Evolutionary conservation across 306 rosid genomes (phyloP), one percentile per base, ranked within the genome.

Genomic region (Lathyrus sativus): DNA sequence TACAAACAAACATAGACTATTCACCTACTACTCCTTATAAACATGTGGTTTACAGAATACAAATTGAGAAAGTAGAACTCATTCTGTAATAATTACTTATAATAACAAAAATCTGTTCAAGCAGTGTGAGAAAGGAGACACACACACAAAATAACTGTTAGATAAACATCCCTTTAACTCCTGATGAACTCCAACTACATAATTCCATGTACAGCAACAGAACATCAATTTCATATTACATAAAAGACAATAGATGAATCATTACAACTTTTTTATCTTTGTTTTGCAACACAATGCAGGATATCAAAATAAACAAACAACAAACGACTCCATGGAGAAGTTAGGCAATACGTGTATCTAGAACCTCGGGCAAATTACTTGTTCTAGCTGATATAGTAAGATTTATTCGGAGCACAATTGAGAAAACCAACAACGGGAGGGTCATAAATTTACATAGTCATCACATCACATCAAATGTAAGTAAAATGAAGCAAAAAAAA

Each of bases 351-450:
- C 26, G 26, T 11, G 17, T 35, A 51, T 42, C 33, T 33, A 60
- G 22, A n/a, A 50, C 74, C 14, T 24, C n/a, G 15, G 45, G 56
- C 9, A 56, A 64, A 28, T 26, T 26, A 37, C 6, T 7, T 31
- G 35, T 17, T 13, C 13, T 26, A 14, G 22, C 51, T n/a, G 29
- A 37, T 22, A 59, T 39, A 66, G 75, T 56, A 67, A 49, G n/a
- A 61, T n/a, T 46, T 38, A 53, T n/a, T 46, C 45, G 5, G 64
- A 62, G 5, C 24, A 28, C 28, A 29, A 13, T 6, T 15, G n/a
- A 51, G 14, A 75, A 28, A 45, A 72, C 11, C 53, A 66, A 33
- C 69, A 61, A 66, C 41, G 38, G 6, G 1, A 70, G 9, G 15
- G 8, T 33, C 15, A 54, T 24, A 54, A 24, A 11, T 54, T 54